A percentile compares a stretch with the other conserved stretches of the same genome.
Evolutionary conservation across 306 rosid genomes (phyloP).

Genomic region (Vachellia collinsii): DNA sequence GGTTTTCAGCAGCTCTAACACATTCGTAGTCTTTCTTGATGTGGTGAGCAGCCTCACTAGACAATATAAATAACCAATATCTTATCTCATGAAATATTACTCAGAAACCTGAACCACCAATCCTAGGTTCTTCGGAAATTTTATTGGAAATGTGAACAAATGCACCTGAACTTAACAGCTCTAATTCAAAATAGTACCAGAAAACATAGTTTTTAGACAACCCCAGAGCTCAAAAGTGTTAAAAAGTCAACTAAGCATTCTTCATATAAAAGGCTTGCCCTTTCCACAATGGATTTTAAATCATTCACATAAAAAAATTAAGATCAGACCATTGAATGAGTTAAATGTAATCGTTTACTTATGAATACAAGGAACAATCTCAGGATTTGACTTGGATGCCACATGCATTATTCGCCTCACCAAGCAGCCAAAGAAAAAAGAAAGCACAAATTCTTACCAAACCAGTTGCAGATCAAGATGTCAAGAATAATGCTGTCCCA

Average conservation of each 20-base stretch:
- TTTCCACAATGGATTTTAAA: not conserved
- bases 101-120: not conserved
- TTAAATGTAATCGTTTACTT: not conserved
- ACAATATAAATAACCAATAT: not conserved
- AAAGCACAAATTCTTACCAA: conserved; percentile 65
- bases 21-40: conserved; percentile 5
- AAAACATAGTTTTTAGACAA: conserved; percentile 4
- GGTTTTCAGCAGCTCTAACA: conserved; percentile 26
- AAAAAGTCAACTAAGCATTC: not conserved
- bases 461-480: conserved; percentile 97
- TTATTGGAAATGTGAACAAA: not conserved
- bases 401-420: conserved; percentile 21
- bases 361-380: not conserved
- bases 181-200: conserved; percentile 12
- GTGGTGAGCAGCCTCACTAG: not conserved
- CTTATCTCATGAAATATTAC: not conserved
- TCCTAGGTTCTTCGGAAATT: not conserved
- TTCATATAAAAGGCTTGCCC: conserved; percentile 1
- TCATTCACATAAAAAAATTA: not conserved
- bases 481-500: conserved; percentile 99
- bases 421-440: conserved; percentile 8
- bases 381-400: conserved; percentile 13
- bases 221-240: not conserved
- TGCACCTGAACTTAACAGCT: not conserved
- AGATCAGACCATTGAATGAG: conserved; percentile 2